Evolutionary conservation across 2,329 filamentous ascomycete species (phyloP), one percentile per base, ranked within the genome.

Genomic region (Pseudocercospora eumusae): DNA sequence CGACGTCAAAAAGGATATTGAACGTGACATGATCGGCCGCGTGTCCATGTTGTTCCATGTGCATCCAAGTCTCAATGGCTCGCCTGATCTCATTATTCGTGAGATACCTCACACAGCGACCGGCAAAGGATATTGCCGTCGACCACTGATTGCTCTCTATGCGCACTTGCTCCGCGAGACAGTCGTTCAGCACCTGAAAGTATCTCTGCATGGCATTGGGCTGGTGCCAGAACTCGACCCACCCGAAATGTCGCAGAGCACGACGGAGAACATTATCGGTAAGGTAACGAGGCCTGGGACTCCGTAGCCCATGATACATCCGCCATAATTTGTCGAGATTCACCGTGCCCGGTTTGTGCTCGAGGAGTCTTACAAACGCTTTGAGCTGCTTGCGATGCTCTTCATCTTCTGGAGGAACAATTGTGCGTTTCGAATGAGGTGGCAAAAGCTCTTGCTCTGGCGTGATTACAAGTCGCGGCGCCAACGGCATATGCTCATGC

Each of bases 1-100:
- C 92, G 10, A 92, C 84, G 72, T 97, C 90, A 69, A 96, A 97
- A 11, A 99, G 83, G 52, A 97, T 89, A 73, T 95, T 96, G 76
- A 99, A 96, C 0, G 93, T 96, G n/a, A 92, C 88, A 54, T 86
- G 82, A 68, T 89, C 90, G 36, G 84, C 88, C 67, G 79, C 78
- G 13, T 92, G 75, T 0, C 84, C 83, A 1, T 87, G 87, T 4
- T 86, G 79, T 75, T 99, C 95, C 92, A 98, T 98, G 70, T 95
- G 87, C 66, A 85, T 87, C 93, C 93, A 99, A 23, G 96, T 77
- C 53, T 86, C 84, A 50, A 99, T 80, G 0, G 91, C 88, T 4
- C 86, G 83, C 75, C 90, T 80, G 47, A 91, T 76, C 74, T 92
- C 83, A 44, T 82, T 71, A 49, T 83, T 80, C 50, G 85, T 82